These are phyloP conservation scores for Carpinus viminea DNA, from an alignment of 306 rosid species.

Conservation along the genomic window DNA sequence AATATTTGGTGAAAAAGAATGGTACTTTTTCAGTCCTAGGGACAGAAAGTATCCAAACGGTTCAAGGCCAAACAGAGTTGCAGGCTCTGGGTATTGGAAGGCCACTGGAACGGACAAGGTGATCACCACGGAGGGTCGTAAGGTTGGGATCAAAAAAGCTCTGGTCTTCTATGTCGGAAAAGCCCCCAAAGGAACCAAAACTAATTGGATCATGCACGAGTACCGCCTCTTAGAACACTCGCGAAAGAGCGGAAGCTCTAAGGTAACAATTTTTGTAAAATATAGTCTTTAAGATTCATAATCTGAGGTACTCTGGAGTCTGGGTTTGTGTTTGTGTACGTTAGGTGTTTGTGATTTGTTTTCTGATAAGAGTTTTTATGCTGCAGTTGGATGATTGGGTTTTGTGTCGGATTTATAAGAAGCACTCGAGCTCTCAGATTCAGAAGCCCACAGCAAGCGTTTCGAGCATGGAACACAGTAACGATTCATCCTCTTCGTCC, in stretches of 20 bases:
- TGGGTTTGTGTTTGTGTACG: not conserved
- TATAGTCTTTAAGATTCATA: not conserved
- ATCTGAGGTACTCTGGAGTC: not conserved
- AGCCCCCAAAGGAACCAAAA: conserved; percentile 91
- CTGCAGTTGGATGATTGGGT: conserved; percentile 92
- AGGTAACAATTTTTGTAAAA: conserved; percentile 31
- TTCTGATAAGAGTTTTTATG: not conserved
- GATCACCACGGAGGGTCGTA: conserved; percentile 73
- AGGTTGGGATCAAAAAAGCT: conserved; percentile 88
- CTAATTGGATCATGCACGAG: conserved; percentile 98
- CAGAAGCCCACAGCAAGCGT: conserved; percentile 40
- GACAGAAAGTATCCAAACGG: conserved; percentile 93
- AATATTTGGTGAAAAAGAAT: conserved; percentile 85
- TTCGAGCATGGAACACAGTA: conserved; percentile 54
- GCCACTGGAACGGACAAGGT: conserved; percentile 92
- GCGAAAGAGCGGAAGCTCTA: conserved; percentile 63
- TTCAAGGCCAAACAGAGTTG: conserved; percentile 87
- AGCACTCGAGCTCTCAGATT: conserved; percentile 51
- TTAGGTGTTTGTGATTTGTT: not conserved
- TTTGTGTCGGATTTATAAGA: conserved; percentile 85
- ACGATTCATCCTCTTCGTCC: conserved; percentile 61
- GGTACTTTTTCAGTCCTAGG: conserved; percentile 91
- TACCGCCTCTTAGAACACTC: conserved; percentile 74
- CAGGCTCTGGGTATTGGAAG: conserved; percentile 96
- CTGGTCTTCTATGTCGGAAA: conserved; percentile 90